Evolutionary conservation across 2,329 filamentous ascomycete species (phyloP), one percentile per base, ranked within the genome.

Genomic region (Colletotrichum musae): DNA sequence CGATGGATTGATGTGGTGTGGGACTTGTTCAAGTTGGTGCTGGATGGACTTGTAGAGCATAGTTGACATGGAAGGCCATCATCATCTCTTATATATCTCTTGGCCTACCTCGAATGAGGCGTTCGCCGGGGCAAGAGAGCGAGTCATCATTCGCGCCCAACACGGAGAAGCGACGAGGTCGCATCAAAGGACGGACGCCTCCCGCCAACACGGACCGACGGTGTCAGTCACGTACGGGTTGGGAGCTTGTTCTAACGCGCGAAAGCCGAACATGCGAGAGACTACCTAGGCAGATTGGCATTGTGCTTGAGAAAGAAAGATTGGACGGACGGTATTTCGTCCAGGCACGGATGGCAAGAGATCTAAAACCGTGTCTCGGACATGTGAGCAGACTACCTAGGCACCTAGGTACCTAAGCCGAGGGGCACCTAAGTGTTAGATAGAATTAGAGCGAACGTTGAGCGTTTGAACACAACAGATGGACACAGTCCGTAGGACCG

Each of bases 201-300:
- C 32, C 10, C 15, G 16, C 41, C 41, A 15, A 43, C 41, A 43
- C 13, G 16, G 41, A 43, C 41, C 32, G 41, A 43, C 16, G 41
- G 41, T 43, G 16, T 12, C 41, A 15, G 41, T 5, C 16, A 3
- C 13, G 41, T 12, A 43, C 13, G 39, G 39, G 51, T 18, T 52
- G n/a, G 21, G 39, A 48, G 51, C 26, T 52, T 28, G 26, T 47
- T 60, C 18, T 28, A 50, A 39, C 26, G 24, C 64, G 64, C 64
- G 64, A 68, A 60, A 62, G 53, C 64, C 60, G 64, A 68, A 53
- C 28, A n/a, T 21, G 18, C 18, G 43, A 32, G 18, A 36, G 2
- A 36, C 32, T 10, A 36, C 32, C 2, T 12, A 24, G 21, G 21
- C 21, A 36, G 10, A 36, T 10, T 7, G 32, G 32, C 9, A 4